Conservation (phyloP, 2,329 filamentous ascomycete species). For the Byssothecium circinans region DNA sequence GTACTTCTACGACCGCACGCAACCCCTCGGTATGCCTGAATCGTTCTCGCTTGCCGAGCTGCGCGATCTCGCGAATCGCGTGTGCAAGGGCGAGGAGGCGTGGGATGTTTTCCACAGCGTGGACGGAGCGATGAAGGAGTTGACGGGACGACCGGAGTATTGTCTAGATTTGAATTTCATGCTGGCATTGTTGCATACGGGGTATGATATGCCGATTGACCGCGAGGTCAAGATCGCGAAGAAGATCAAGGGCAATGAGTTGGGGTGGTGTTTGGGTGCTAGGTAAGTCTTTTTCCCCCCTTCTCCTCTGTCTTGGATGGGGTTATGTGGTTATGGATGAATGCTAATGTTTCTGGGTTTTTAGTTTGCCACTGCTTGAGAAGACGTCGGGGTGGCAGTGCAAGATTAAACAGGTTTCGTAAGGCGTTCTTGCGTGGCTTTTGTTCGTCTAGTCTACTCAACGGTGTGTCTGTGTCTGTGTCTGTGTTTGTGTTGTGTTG, state of each 20-base stretch:
- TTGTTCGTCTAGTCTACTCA: background rate
- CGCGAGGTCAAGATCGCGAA: slow-evolving; percentile 97
- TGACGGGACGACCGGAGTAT: slow-evolving; percentile 80
- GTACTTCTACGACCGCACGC: slow-evolving; percentile 95
- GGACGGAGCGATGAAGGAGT: slow-evolving; percentile 76
- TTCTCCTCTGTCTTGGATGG: slow-evolving; percentile 1
- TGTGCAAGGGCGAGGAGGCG: slow-evolving; percentile 74
- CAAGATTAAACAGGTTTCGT: slow-evolving; percentile 71
- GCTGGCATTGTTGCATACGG: slow-evolving; percentile 87
- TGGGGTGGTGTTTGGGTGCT: slow-evolving; percentile 96
- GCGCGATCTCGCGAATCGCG: slow-evolving; percentile 78
- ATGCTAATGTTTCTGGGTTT: slow-evolving; percentile 46
- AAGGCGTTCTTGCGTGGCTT: background rate
- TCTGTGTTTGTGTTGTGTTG: too few species aligned
- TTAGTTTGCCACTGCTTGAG: slow-evolving; percentile 78
- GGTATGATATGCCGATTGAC: slow-evolving; percentile 97
- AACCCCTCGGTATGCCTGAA: slow-evolving; percentile 96
- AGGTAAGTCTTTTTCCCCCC: slow-evolving; percentile 62
- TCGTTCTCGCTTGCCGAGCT: slow-evolving; percentile 91
- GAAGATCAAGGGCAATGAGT: slow-evolving; percentile 96
- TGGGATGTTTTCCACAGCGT: slow-evolving; percentile 83
- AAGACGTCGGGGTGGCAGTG: slow-evolving; percentile 87
- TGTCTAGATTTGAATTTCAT: slow-evolving; percentile 98
- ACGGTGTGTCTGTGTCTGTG: too few species aligned
- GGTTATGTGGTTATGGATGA: background rate